Evolutionary conservation across 202 grass and related monocot genomes (phyloP).

Genomic region (Panicum virgatum): DNA sequence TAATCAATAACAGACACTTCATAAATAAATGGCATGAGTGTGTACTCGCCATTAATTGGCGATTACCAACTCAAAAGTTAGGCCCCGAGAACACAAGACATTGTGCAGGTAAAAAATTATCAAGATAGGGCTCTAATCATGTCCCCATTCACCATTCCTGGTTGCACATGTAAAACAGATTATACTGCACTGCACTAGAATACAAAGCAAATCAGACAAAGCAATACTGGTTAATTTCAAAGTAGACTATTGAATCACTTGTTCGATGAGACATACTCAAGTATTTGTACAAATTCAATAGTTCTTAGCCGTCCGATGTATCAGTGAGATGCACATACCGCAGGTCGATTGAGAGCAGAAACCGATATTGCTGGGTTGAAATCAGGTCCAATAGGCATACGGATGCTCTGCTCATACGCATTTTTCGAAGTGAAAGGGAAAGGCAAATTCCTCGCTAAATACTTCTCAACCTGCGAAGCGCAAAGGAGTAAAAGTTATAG

Average conservation of each 20-base stretch:
- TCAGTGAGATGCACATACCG: constrained; percentile 51
- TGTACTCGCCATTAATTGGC: background rate
- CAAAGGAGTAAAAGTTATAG: constrained; percentile 32
- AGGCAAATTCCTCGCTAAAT: constrained; percentile 65
- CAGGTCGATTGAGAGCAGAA: constrained; percentile 77
- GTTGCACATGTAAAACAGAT: constrained; percentile 10
- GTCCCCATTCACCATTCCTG: background rate
- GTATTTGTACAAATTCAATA: background rate
- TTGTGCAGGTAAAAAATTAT: constrained; percentile 11
- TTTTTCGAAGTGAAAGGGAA: constrained; percentile 80
- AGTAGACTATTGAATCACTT: background rate
- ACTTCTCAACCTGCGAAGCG: constrained; percentile 66
- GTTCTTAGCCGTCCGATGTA: background rate
- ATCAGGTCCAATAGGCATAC: constrained; percentile 97
- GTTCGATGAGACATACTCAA: background rate
- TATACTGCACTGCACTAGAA: constrained; percentile 8
- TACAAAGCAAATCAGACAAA: background rate
- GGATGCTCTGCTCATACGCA: constrained; percentile 81
- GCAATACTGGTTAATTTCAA: background rate
- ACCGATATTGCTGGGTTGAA: constrained; percentile 78
- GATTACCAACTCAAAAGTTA: background rate
- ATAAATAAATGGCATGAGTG: background rate
- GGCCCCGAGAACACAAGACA: background rate
- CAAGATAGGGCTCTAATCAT: background rate
- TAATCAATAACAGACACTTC: background rate